Evolutionary conservation across 208 protist species (phyloP).

Genomic region (Wallacemonas sp.): DNA sequence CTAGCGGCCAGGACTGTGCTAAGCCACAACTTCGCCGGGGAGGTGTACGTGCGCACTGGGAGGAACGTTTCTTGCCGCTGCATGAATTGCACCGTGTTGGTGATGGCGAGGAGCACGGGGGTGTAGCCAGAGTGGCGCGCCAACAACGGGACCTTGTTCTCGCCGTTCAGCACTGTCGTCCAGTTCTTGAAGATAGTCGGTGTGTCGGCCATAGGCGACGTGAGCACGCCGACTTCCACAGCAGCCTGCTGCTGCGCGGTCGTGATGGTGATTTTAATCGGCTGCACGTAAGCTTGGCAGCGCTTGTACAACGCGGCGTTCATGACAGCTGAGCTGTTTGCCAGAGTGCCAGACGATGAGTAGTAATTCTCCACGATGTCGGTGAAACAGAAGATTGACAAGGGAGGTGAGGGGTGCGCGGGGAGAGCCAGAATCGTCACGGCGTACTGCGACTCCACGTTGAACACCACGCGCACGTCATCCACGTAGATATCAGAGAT

Average conservation of each 20-base stretch:
- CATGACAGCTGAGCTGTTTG: not conserved
- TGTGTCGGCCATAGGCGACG: not conserved
- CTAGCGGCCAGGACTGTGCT: not conserved
- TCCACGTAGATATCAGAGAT: conserved; percentile 23
- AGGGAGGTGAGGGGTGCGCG: conserved; percentile 11
- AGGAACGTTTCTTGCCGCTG: conserved; percentile 2
- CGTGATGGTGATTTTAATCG: conserved; percentile 21
- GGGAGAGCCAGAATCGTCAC: conserved; percentile 21
- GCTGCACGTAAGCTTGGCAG: not conserved
- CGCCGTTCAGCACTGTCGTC: conserved; percentile 26
- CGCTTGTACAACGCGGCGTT: not conserved
- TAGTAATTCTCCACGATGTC: not conserved
- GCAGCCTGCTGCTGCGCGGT: not conserved
- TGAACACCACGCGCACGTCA: conserved; percentile 13
- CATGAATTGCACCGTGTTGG: conserved; percentile 24
- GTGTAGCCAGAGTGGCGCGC: conserved; percentile 27
- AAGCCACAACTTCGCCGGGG: not conserved
- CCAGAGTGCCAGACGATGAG: not conserved
- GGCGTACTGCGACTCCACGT: conserved; percentile 18
- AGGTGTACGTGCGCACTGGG: not conserved
- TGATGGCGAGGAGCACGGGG: conserved; percentile 19
- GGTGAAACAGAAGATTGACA: conserved; percentile 10
- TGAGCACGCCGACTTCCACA: not conserved
- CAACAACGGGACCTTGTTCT: conserved; percentile 19
- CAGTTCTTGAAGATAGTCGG: not conserved